Base-by-base conservation (phyloP, 352 stramenopile species). In the Blastocystis sp. region DNA sequence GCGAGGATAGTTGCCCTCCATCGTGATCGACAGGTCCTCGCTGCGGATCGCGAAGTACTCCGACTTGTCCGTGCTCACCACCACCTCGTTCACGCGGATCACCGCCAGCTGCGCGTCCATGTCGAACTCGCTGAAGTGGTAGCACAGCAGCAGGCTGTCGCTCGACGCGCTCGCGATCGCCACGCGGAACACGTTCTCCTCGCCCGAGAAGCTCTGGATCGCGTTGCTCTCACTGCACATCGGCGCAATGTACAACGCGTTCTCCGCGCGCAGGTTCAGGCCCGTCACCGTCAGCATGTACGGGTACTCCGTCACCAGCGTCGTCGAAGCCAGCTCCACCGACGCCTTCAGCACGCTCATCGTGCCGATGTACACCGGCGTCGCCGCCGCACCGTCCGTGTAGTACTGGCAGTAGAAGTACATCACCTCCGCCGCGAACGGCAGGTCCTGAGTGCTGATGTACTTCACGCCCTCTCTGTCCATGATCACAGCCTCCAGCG, bases 251-350 rank as follows among this genome's bases (percentile, higher is more conserved):
- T 70, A 51, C 24, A 85, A 55, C 50, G 60, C 33, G 66, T 85
- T 55, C 33, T 62, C 45, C 1, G 6, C 4, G 3, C 70, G 13
- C 31, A 85, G 45, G 45, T 61, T 67, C 26, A 85, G 33, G 45
- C 74, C 74, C 1, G 55, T 45, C 24, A 69, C 50, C 12, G 41
- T 26, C 10, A 85, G 33, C 33, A 51, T 41, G 16, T 85, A 85
- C 65, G 74, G 74, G 66, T 85, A 85, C 74, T 85, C 74, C 37
- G 74, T 85, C 33, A 85, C 74, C 74, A 85, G 33, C 1, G 4
- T 37, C 24, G 10, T 69, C 26, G 19, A 24, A 16, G 50, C 16
- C 26, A 59, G 59, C n/a, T 66, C 37, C 31, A 85, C 21, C n/a
- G 50, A 55, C 13, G 55, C 74, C 50, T 39, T 39, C 51, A 85